Evolutionary conservation across 139 green algal species (phyloP), one percentile per base, ranked within the genome.

Genomic region (Deuterostichococcus epilithicus): DNA sequence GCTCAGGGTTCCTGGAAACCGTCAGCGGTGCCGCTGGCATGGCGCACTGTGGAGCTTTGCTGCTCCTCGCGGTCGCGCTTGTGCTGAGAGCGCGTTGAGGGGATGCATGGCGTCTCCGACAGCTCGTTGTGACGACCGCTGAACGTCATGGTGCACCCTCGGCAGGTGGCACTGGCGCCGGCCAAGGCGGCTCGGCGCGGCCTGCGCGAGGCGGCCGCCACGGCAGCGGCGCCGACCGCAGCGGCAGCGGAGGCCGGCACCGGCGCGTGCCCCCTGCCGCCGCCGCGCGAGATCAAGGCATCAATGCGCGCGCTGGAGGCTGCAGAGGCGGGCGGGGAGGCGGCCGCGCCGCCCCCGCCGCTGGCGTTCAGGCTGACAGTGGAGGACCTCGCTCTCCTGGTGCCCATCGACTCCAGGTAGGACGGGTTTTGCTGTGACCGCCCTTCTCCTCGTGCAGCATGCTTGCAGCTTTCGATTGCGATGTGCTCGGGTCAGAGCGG

Each of bases 401-500:
- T 63, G 13, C 52, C 52, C 52, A 23, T 63, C 10, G 18, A 63
- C 52, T 63, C 52, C 18, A 28, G n/a, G n/a, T n/a, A n/a, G n/a
- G n/a, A n/a, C n/a, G n/a, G n/a, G n/a, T n/a, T n/a, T n/a, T n/a
- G n/a, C n/a, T n/a, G n/a, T n/a, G n/a, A n/a, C n/a, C n/a, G n/a
- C n/a, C n/a, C n/a, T n/a, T n/a, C n/a, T n/a, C n/a, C n/a, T n/a
- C 52, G 52, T 63, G 52, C 52, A 20, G 3, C 20, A 5, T 63
- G 52, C 52, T n/a, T 23, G 52, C 52, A n/a, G n/a, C n/a, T n/a
- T n/a, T n/a, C n/a, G n/a, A n/a, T n/a, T n/a, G n/a, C n/a, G n/a
- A n/a, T n/a, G n/a, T n/a, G n/a, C n/a, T n/a, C n/a, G 13, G 65
- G 28, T 1, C 10, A 35, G 10, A 72, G 36, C 72, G 78, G 78